These are phyloP conservation scores for Tolypocladium endophyticum DNA, from an alignment of 2,329 filamentous ascomycete species.

Conservation along the genomic window DNA sequence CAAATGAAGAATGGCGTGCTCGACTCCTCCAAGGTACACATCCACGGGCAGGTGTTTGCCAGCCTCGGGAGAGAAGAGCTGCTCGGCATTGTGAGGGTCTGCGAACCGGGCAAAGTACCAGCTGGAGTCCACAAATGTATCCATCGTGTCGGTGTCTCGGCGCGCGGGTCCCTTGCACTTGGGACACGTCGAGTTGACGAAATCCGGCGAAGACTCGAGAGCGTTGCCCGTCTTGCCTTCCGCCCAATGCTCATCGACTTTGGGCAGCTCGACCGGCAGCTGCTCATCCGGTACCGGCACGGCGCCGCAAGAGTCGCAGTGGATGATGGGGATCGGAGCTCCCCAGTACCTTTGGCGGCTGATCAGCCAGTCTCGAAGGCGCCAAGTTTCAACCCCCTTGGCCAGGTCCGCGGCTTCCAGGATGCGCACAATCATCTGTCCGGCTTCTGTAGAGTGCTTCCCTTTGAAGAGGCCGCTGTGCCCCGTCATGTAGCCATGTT, in stretches of 20 bases:
- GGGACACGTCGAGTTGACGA: constrained; percentile 67
- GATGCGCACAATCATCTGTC: constrained; percentile 46
- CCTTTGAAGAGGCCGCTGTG: constrained; percentile 56
- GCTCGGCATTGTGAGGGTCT: constrained; percentile 54
- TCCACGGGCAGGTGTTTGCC: constrained; percentile 63
- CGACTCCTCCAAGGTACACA: constrained; percentile 80
- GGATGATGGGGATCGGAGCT: constrained; percentile 78
- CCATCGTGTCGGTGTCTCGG: constrained; percentile 89
- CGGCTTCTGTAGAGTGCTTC: constrained; percentile 52
- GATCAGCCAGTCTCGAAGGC: constrained; percentile 79
- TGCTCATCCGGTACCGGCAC: constrained; percentile 69
- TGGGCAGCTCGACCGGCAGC: constrained; percentile 66
- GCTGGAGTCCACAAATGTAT: constrained; percentile 90
- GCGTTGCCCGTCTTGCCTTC: constrained; percentile 66
- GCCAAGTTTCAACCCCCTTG: constrained; percentile 60
- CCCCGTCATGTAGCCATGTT: constrained; percentile 57
- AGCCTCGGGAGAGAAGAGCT: constrained; percentile 50
- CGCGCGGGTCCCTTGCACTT: constrained; percentile 60
- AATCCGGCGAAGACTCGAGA: constrained; percentile 59
- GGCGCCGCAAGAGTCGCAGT: constrained; percentile 66
- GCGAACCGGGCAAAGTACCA: constrained; percentile 85
- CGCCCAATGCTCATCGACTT: constrained; percentile 57
- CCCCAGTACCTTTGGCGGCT: constrained; percentile 93
- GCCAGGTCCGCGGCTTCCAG: constrained; percentile 48
- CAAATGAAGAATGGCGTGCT: constrained; percentile 83